A percentile compares a stretch with the other conserved stretches of the same genome.
phyloP scores from a whole-genome alignment of 1,284 basidiomycete species.

The Fomes fomentarius region DNA sequence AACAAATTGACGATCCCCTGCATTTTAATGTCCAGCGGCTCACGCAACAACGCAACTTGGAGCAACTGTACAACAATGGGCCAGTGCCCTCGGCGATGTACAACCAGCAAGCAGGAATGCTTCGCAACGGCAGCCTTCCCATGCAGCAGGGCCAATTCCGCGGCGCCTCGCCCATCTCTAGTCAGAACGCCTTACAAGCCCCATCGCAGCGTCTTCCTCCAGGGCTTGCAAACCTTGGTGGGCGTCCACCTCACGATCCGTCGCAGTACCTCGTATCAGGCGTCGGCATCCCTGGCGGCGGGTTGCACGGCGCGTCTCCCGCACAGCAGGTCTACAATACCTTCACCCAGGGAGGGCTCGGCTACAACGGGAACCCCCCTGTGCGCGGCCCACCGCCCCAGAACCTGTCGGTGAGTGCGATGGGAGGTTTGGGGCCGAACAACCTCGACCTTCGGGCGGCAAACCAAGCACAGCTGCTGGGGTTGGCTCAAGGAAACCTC shows the following conservation, averaged over 20 bases:
- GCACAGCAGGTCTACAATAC: conserved; percentile 56
- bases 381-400: conserved; percentile 57
- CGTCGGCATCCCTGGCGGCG: conserved; percentile 49
- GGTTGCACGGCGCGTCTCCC: conserved; percentile 49
- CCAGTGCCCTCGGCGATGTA: conserved; percentile 52
- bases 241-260: conserved; percentile 77
- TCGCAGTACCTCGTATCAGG: conserved; percentile 63
- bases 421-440: conserved; percentile 50
- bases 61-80: conserved; percentile 61
- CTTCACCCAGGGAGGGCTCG: conserved; percentile 45
- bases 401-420: conserved; percentile 49
- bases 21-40: conserved; percentile 61
- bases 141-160: conserved; percentile 69
- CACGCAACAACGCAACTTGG: conserved; percentile 53
- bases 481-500: conserved; percentile 45
- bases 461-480: conserved; percentile 53
- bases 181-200: conserved; percentile 49
- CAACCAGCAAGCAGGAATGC: conserved; percentile 49
- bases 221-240: conserved; percentile 82
- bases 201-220: conserved; percentile 66
- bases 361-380: conserved; percentile 51
- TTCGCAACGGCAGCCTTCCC: conserved; percentile 56
- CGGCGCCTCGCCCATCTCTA: conserved; percentile 64
- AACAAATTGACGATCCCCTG: conserved; percentile 62
- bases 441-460: conserved; percentile 57